Base-by-base conservation (phyloP, 176 grass and related monocot genomes). In the Oryza brachyantha region DNA sequence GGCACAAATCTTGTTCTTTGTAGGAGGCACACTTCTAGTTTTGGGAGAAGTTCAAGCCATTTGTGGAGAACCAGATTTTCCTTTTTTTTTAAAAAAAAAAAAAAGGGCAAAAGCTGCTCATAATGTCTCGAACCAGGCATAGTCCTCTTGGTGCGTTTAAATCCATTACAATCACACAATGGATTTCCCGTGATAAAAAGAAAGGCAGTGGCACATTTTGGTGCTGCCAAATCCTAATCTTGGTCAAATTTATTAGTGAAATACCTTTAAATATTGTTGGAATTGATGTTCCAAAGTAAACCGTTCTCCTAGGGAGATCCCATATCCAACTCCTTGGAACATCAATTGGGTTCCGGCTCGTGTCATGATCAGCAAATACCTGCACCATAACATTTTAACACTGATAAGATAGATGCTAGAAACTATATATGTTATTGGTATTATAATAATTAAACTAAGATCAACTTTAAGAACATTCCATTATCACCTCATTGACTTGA, bases 231-330 rank as follows among this genome's bases (percentile, higher is more conserved):
- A 68, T 68, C 41, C 13, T 64, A 77, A 8, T 31, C 38, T 19
- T 46, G 19, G 13, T 64, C 34, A 19, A 73, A 43, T 46, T 58
- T 67, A 67, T 77, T 25, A 77, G 36, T 32, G 21, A 36, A 72
- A 66, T 90, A 92, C 93, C 93, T 80, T 81, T 96, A 76, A 96
- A 96, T 81, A 96, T 96, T 54, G 89, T 87, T 35, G 93, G 76
- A 34, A 87, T 37, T 50, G 93, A 92, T 19, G 89, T 96, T 81
- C 93, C 93, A 58, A 92, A 96, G 70, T 92, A 96, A 74, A 96
- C 93, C 39, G 87, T 96, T 67, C 89, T 72, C 50, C 87, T 96
- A 58, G 89, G 86, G 32, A 96, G 86, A 28, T 90, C 87, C 93
- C 93, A 96, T 84, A 96, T 92, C 89, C 84, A 96, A 28, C 55